Evolutionary conservation across 805 yeast genomes (phyloP).

Genomic region (Torulaspora quercuum): DNA sequence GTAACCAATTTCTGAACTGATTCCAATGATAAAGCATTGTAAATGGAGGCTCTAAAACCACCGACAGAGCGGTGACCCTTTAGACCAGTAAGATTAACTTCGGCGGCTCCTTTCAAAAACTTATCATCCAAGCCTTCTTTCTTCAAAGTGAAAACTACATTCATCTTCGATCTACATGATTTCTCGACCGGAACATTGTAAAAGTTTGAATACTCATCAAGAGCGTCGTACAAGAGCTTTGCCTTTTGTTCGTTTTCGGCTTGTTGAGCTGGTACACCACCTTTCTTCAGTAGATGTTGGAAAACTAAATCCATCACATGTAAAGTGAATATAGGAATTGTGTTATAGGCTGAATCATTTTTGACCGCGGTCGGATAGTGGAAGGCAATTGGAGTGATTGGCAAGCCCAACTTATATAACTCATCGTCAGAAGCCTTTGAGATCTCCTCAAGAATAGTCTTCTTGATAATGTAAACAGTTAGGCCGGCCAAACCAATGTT

Average conservation of each 20-base stretch:
- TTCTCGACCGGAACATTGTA: conserved; percentile 65
- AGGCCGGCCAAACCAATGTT: conserved; percentile 97
- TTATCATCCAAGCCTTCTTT: conserved; percentile 60
- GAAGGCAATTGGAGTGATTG: conserved; percentile 83
- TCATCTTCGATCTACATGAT: conserved; percentile 78
- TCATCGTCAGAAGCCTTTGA: conserved; percentile 55
- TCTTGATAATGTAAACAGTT: conserved; percentile 85
- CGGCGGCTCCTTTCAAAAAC: conserved; percentile 68
- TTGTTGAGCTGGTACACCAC: conserved; percentile 70
- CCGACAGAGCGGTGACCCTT: conserved; percentile 98
- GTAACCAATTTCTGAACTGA: conserved; percentile 56
- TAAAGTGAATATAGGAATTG: conserved; percentile 89
- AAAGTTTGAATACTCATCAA: conserved; percentile 63
- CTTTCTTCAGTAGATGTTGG: conserved; percentile 54
- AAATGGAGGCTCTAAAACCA: conserved; percentile 90
- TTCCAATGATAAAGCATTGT: conserved; percentile 74
- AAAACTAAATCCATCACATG: conserved; percentile 81
- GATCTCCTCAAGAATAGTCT: conserved; percentile 58
- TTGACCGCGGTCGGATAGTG: conserved; percentile 82
- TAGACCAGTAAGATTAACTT: conserved; percentile 62
- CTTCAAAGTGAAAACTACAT: conserved; percentile 80
- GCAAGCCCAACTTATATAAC: conserved; percentile 57
- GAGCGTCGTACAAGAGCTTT: conserved; percentile 52
- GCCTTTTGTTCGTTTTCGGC: conserved; percentile 61
- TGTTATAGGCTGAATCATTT: conserved; percentile 91